These are phyloP conservation scores for Myxozyma neotropica DNA, from an alignment of 805 yeast species.

Conservation along the genomic window DNA sequence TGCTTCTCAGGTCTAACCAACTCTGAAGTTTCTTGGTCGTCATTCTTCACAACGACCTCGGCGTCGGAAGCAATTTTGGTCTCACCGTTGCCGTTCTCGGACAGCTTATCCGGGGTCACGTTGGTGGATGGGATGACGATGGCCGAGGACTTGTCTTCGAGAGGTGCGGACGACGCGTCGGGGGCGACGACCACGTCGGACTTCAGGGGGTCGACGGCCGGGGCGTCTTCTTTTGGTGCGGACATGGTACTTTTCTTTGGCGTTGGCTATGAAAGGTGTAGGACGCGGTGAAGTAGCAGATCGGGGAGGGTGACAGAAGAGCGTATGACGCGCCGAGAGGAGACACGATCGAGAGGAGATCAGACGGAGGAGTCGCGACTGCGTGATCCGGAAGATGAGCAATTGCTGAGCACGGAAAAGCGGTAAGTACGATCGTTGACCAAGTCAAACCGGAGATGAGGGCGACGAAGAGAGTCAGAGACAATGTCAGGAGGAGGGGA, in stretches of 20 bases:
- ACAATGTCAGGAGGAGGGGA: not conserved
- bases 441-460: not conserved
- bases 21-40: not conserved
- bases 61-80: not conserved
- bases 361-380: too few species aligned
- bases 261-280: too few species aligned
- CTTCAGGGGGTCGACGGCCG: not conserved
- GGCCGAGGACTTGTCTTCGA: too few species aligned
- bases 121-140: too few species aligned
- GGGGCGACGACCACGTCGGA: conserved; percentile 8
- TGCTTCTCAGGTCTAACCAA: not conserved
- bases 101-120: conserved; percentile 1
- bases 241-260: not conserved
- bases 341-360: not conserved
- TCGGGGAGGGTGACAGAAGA: not conserved
- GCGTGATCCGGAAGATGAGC: too few species aligned
- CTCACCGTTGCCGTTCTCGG: not conserved
- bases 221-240: not conserved
- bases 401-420: too few species aligned
- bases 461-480: not conserved
- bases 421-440: too few species aligned
- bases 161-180: conserved; percentile 12
- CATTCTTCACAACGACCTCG: not conserved
- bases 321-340: not conserved
- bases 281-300: too few species aligned